Evolutionary conservation across 23 red algal genomes (phyloP).

Genomic region (Chondrus crispus): DNA sequence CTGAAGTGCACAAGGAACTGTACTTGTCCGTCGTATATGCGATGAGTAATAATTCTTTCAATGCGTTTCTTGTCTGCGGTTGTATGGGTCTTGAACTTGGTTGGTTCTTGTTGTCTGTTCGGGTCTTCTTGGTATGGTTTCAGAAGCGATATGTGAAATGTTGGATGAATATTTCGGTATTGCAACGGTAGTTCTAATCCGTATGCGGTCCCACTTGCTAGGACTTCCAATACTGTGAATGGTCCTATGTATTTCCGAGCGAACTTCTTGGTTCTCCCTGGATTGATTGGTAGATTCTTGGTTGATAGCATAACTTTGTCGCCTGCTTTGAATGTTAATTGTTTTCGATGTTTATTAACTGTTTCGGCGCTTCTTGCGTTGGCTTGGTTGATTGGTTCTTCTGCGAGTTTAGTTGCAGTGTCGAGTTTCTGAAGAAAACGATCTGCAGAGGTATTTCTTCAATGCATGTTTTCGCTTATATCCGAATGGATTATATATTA

Average conservation of each 20-base stretch:
- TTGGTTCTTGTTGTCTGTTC: no score
- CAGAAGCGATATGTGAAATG: conserved; percentile 1
- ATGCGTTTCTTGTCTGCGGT: no score
- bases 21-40: no score
- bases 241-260: background rate
- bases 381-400: background rate
- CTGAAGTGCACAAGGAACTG: no score
- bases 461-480: background rate
- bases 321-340: background rate
- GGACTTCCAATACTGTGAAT: background rate
- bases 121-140: no score
- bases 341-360: background rate
- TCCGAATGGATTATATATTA: background rate
- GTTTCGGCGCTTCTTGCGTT: background rate
- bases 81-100: no score
- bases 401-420: background rate
- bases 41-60: no score
- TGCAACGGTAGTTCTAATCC: background rate
- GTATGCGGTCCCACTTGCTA: background rate
- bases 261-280: background rate
- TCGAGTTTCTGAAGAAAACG: background rate
- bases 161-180: background rate
- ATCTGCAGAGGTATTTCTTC: background rate
- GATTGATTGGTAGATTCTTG: background rate
- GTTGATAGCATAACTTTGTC: background rate